Percentiles rank a stretch among this genome's conserved stretches.
Evolutionary conservation across 805 yeast genomes (phyloP).

Genomic region (Pichia rugopelliculosa): DNA sequence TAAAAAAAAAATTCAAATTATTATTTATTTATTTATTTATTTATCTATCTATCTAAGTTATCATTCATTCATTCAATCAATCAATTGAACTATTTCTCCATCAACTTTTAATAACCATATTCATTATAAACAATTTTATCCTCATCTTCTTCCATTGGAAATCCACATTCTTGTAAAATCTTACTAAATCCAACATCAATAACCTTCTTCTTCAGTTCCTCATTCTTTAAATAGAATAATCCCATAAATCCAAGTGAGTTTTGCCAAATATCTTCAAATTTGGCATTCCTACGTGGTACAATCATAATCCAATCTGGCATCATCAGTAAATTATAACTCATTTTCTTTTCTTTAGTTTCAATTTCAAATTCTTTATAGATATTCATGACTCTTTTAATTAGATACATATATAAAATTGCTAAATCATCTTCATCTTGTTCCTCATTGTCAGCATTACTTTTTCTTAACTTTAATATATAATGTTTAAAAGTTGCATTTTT

Average conservation of each 20-base stretch:
- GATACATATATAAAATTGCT: slow-evolving; percentile 61
- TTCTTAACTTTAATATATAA: slow-evolving; percentile 60
- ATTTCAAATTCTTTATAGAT: slow-evolving; percentile 46
- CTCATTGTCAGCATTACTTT: slow-evolving; percentile 19
- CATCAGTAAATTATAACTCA: slow-evolving; percentile 76
- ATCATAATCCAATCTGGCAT: slow-evolving; percentile 78
- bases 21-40: background rate
- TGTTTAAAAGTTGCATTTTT: slow-evolving; percentile 72
- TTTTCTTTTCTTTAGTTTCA: slow-evolving; percentile 26
- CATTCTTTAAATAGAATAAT: slow-evolving; percentile 64
- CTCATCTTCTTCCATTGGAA: slow-evolving; percentile 45
- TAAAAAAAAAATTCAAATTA: background rate
- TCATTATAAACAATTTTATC: slow-evolving; percentile 48
- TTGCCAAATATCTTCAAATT: slow-evolving; percentile 51
- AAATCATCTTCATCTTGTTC: slow-evolving; percentile 46
- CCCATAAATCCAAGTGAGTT: slow-evolving; percentile 83
- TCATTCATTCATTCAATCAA: background rate
- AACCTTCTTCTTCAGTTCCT: slow-evolving; percentile 43
- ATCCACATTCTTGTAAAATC: slow-evolving; percentile 61
- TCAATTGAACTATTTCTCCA: no score
- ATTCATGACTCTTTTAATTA: slow-evolving; percentile 66
- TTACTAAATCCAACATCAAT: slow-evolving; percentile 38
- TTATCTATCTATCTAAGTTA: background rate
- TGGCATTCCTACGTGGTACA: slow-evolving; percentile 68
- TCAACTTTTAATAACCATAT: slow-evolving; percentile 57